Evolutionary conservation across 2,329 filamentous ascomycete species (phyloP).

Genomic region (Stagonosporopsis chrysanthemi): DNA sequence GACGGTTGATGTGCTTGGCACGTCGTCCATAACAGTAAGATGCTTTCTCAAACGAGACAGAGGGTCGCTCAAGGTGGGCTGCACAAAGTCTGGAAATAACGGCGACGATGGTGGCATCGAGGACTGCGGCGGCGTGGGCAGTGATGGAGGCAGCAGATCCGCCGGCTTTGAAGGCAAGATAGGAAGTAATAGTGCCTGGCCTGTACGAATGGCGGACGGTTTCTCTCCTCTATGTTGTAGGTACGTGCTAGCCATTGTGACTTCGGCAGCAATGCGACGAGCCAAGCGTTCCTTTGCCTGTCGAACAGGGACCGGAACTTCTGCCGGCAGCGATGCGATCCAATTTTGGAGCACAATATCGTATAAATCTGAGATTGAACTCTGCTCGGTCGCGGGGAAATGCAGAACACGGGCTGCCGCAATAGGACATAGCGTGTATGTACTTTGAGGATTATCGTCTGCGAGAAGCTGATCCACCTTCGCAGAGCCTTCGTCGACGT

Average conservation of each 20-base stretch:
- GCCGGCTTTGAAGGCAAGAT: constrained; percentile 29
- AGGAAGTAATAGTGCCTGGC: constrained; percentile 27
- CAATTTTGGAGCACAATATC: constrained; percentile 43
- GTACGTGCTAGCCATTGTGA: constrained; percentile 47
- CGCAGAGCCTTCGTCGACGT: constrained; percentile 43
- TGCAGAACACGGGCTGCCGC: constrained; percentile 26
- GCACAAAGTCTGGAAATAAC: neutral
- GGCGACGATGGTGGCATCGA: constrained; percentile 28
- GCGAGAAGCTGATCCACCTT: constrained; percentile 30
- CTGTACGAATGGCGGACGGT: constrained; percentile 19
- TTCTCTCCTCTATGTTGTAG: constrained; percentile 18
- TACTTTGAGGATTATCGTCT: neutral
- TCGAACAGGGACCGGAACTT: constrained; percentile 35
- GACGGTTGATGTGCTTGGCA: constrained; percentile 3
- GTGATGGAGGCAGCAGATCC: constrained; percentile 16
- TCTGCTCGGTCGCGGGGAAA: constrained; percentile 15
- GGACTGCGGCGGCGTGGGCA: constrained; percentile 26
- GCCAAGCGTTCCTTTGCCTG: constrained; percentile 43
- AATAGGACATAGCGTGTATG: constrained; percentile 22
- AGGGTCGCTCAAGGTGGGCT: constrained; percentile 19
- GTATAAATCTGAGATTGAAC: constrained; percentile 37
- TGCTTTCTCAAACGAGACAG: constrained; percentile 48
- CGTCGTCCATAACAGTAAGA: constrained; percentile 43
- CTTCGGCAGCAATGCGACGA: constrained; percentile 47
- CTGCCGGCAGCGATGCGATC: constrained; percentile 39